phyloP scores from a whole-genome alignment of 129 eudicot genomes.

The Scalesia atractyloides region DNA sequence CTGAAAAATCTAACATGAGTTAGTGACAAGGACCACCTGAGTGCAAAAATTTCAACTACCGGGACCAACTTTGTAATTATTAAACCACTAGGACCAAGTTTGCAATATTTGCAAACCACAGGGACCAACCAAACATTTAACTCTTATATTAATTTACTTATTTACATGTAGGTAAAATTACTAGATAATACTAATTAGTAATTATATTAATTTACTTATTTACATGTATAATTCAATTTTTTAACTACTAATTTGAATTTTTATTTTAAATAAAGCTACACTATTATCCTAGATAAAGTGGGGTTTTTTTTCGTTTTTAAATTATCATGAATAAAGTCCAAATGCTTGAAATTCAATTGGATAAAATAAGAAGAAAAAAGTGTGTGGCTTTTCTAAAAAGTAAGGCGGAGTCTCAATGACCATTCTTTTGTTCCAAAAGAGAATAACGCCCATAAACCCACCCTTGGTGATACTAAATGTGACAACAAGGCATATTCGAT shows the following conservation, averaged over 20 bases:
- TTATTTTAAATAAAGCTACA: not conserved
- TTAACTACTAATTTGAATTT: not conserved
- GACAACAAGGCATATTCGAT: constrained; percentile 33
- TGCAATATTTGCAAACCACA: no score
- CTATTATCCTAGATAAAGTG: not conserved
- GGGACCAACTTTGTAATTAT: no score
- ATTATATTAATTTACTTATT: no score
- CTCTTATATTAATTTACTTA: no score
- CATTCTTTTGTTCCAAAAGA: constrained; percentile 33
- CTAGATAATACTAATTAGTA: no score
- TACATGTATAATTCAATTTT: not conserved
- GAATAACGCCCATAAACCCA: constrained; percentile 36
- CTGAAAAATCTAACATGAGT: no score
- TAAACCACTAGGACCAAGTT: no score
- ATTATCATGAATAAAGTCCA: constrained; percentile 11
- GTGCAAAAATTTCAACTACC: no score
- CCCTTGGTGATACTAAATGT: constrained; percentile 37
- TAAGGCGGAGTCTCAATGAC: constrained; percentile 25
- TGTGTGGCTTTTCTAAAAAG: constrained; percentile 9
- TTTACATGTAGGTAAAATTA: no score
- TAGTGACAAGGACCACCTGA: no score
- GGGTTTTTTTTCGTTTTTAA: not conserved
- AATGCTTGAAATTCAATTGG: constrained; percentile 7
- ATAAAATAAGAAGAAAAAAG: constrained; percentile 20
- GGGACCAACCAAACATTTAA: no score